Evolutionary conservation across 345 rosid genomes (phyloP).

Genomic region (Ricinus communis): DNA sequence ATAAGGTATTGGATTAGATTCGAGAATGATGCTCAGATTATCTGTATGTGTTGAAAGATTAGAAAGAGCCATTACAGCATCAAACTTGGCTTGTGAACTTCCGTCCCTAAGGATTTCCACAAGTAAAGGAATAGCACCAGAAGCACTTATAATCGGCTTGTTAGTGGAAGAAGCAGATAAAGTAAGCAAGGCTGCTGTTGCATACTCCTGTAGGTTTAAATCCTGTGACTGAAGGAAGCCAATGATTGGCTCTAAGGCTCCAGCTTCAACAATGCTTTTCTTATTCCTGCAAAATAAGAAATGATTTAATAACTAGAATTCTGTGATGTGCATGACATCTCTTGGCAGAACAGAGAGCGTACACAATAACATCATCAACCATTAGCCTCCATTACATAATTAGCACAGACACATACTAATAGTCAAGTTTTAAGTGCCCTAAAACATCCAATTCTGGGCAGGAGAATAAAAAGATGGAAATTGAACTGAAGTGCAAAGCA

Average conservation of each 20-base stretch:
- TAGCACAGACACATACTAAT: background rate
- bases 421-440: too few species aligned
- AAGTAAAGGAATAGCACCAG: conserved; percentile 81
- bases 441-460: too few species aligned
- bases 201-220: conserved; percentile 62
- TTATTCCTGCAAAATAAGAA: conserved; percentile 66
- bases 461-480: too few species aligned
- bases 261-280: conserved; percentile 80
- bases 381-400: background rate
- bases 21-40: conserved; percentile 50
- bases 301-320: conserved; percentile 9
- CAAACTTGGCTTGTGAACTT: conserved; percentile 72
- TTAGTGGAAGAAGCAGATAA: conserved; percentile 77
- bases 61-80: conserved; percentile 71
- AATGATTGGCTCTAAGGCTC: conserved; percentile 78
- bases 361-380: background rate
- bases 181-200: conserved; percentile 85
- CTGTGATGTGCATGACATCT: background rate
- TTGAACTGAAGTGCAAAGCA: too few species aligned
- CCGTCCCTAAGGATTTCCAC: conserved; percentile 67
- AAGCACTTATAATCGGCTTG: conserved; percentile 72
- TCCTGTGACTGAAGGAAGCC: conserved; percentile 62
- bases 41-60: conserved; percentile 72
- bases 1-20: conserved; percentile 60
- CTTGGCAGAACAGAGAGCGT: background rate